phyloP scores from a whole-genome alignment of 2,329 filamentous ascomycete species.

The Bipolaris oryzae region DNA sequence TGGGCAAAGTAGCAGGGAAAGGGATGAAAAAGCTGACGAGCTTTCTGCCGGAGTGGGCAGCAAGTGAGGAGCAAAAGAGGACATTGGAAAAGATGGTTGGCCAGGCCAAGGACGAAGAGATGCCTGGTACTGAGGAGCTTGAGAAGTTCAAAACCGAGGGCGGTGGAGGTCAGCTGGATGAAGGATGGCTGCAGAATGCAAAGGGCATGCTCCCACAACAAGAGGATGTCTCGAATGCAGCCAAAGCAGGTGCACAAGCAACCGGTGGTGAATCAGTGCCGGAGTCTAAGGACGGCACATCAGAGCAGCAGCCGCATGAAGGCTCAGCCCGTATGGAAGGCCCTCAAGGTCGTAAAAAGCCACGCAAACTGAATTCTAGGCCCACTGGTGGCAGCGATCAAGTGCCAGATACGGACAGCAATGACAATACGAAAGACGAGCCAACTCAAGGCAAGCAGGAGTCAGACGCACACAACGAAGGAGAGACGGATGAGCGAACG shows the following conservation, averaged over 20 bases:
- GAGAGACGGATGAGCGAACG: not conserved
- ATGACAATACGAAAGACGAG: not conserved
- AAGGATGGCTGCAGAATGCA: conserved; percentile 16
- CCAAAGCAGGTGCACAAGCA: conserved; percentile 3
- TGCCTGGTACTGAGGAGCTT: conserved; percentile 24
- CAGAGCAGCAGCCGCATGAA: not conserved
- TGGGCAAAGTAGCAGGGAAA: conserved; percentile 23
- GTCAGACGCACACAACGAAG: not conserved
- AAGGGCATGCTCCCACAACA: conserved; percentile 21
- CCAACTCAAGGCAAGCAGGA: not conserved
- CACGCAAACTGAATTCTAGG: conserved; percentile 22
- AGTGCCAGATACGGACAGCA: not conserved
- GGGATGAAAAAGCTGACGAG: conserved; percentile 26
- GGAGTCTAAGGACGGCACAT: not conserved
- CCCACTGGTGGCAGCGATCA: not conserved
- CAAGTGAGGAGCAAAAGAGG: conserved; percentile 26
- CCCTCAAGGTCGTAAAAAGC: conserved; percentile 19
- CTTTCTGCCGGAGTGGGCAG: conserved; percentile 23
- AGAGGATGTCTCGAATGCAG: conserved; percentile 5
- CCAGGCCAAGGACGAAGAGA: conserved; percentile 23
- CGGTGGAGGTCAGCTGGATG: conserved; percentile 9
- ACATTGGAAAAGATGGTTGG: conserved; percentile 29
- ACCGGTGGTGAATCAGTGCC: conserved; percentile 1
- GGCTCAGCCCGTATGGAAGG: not conserved
- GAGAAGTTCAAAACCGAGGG: conserved; percentile 22